Evolutionary conservation across 306 rosid species (phyloP).

Genomic region (Dalbergia cochinchinensis): DNA sequence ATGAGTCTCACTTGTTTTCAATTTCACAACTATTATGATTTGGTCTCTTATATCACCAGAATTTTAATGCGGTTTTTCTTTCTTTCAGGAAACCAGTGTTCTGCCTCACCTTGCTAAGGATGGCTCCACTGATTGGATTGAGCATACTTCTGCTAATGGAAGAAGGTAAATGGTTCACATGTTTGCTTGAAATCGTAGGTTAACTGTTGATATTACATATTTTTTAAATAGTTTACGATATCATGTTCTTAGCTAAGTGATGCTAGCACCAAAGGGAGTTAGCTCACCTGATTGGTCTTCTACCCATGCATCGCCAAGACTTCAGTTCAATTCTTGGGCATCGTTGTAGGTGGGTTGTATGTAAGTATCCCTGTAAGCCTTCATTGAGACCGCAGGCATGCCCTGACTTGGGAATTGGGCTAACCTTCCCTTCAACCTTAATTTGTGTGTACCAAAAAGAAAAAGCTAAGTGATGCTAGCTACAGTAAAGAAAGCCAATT

Average conservation of each 20-base stretch:
- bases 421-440: neutral
- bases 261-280: neutral
- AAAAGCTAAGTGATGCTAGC: neutral
- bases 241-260: neutral
- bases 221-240: neutral
- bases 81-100: slow-evolving; percentile 61
- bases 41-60: slow-evolving; percentile 8
- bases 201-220: slow-evolving; percentile 22
- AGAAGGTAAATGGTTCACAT: slow-evolving; percentile 67
- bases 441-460: too few relatives aligned
- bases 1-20: slow-evolving; percentile 44
- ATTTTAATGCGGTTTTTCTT: slow-evolving; percentile 22
- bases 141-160: slow-evolving; percentile 86
- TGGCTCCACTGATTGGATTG: slow-evolving; percentile 82
- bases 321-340: neutral
- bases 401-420: neutral
- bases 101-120: slow-evolving; percentile 51
- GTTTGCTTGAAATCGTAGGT: slow-evolving; percentile 39
- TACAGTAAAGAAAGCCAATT: neutral
- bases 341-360: neutral
- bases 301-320: neutral
- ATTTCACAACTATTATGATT: slow-evolving; percentile 31
- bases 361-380: neutral
- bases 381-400: neutral
- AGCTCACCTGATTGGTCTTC: neutral